Evolutionary conservation across 257 asterid species (phyloP).

Genomic region (Solanum bulbocastanum): DNA sequence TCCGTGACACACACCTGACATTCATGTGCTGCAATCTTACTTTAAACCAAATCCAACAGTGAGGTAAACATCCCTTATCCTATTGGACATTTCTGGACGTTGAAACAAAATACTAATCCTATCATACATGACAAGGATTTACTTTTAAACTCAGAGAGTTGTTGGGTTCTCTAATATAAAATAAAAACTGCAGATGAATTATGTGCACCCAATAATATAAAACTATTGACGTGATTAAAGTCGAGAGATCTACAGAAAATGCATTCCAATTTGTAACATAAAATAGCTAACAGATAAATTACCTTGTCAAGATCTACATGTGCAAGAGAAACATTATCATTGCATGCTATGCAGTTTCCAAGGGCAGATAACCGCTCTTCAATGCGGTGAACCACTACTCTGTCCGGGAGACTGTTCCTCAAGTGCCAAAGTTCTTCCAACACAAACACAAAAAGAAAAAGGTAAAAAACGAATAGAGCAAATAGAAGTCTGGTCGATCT

Average conservation of each 20-base stretch:
- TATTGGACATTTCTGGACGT: not conserved
- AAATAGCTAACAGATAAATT: conserved; percentile 1
- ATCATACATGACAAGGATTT: not conserved
- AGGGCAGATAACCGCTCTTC: conserved; percentile 85
- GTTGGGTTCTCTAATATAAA: not conserved
- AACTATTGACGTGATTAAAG: not conserved
- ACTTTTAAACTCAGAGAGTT: not conserved
- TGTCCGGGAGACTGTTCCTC: conserved; percentile 78
- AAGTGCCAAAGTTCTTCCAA: conserved; percentile 66
- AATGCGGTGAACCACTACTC: conserved; percentile 82
- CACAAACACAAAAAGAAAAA: not conserved
- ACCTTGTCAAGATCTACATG: conserved; percentile 86
- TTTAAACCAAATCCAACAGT: not conserved
- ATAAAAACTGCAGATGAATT: not conserved
- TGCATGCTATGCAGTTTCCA: conserved; percentile 88
- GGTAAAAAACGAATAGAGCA: too few species aligned
- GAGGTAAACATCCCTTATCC: not conserved
- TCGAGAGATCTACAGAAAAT: not conserved
- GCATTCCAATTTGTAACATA: not conserved
- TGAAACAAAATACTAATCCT: not conserved
- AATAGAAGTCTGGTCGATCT: too few species aligned
- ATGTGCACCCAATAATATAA: not conserved
- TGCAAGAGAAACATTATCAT: conserved; percentile 80
- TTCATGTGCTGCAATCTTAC: not conserved
- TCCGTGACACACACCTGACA: not conserved